These are phyloP conservation scores for Paracamarosporium sp. DNA, from an alignment of 2,329 filamentous ascomycete genomes.

Conservation along the genomic window DNA sequence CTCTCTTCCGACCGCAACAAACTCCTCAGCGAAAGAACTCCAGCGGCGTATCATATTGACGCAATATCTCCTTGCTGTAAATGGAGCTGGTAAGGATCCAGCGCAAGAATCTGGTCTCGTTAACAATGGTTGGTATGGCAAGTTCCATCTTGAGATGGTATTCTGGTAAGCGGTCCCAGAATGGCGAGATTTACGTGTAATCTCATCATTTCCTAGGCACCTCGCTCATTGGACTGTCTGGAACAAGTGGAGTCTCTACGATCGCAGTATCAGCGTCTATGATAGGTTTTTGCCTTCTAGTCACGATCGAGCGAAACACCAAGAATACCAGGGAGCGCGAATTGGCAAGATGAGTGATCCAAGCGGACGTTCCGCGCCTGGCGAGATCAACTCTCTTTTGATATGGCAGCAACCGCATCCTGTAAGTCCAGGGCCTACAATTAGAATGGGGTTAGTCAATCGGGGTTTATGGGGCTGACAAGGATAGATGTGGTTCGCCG, in stretches of 20 bases:
- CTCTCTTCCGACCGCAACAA: conserved; percentile 51
- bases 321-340: conserved; percentile 54
- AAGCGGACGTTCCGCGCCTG: conserved; percentile 61
- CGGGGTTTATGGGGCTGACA: background rate
- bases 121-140: conserved; percentile 64
- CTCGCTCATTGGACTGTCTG: conserved; percentile 59
- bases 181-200: background rate
- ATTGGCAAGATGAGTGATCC: conserved; percentile 66
- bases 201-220: conserved; percentile 43
- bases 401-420: conserved; percentile 70
- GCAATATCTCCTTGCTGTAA: conserved; percentile 61
- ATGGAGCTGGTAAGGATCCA: conserved; percentile 57
- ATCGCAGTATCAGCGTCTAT: conserved; percentile 58
- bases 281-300: conserved; percentile 52
- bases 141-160: conserved; percentile 64
- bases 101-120: conserved; percentile 59
- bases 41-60: conserved; percentile 62
- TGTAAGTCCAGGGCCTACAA: background rate
- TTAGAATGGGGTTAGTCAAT: background rate
- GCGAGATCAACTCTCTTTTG: conserved; percentile 66
- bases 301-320: conserved; percentile 41
- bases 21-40: conserved; percentile 55
- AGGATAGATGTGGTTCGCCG: conserved; percentile 62
- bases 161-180: conserved; percentile 45
- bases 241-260: conserved; percentile 55